phyloP scores from a whole-genome alignment of 176 grass and related monocot genomes.

The Chloris gayana region DNA sequence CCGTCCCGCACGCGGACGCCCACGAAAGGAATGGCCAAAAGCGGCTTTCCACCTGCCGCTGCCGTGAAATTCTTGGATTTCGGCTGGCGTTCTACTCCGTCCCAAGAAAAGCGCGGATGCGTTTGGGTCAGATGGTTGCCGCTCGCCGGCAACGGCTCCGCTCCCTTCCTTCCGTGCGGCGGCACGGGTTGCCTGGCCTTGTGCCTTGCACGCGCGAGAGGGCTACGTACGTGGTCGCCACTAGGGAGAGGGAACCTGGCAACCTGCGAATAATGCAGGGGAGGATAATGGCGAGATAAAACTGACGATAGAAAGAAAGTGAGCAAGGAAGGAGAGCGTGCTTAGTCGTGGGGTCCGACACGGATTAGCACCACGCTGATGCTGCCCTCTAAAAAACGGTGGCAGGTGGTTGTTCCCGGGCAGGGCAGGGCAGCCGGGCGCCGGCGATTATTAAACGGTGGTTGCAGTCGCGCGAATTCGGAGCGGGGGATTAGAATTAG shows the following conservation, averaged over 20 bases:
- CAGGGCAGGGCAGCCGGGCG: not conserved
- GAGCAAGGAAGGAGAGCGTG: not conserved
- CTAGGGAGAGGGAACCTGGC: not conserved
- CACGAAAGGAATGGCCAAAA: conserved; percentile 35
- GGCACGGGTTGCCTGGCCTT: not conserved
- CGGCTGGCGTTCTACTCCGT: conserved; percentile 18
- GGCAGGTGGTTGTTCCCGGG: not conserved
- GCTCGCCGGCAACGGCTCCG: not conserved
- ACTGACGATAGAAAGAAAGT: not conserved
- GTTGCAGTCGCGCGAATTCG: conserved; percentile 10
- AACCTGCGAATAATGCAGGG: not conserved
- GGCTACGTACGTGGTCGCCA: not conserved
- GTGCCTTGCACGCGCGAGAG: not conserved
- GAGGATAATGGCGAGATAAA: not conserved
- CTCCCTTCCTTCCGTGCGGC: not conserved
- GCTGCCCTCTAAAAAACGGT: not conserved
- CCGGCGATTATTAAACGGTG: not conserved
- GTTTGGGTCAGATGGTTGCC: not conserved
- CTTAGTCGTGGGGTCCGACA: conserved; percentile 28
- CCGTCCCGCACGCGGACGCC: not conserved
- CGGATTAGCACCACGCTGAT: conserved; percentile 20
- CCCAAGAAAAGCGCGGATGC: not conserved
- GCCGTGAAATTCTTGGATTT: conserved; percentile 18
- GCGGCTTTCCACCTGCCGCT: not conserved
- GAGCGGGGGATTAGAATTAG: not conserved